Percentiles rank a stretch among this genome's conserved stretches.
Evolutionary conservation across 805 yeast species (phyloP).

Genomic region (Candida methanosorbosa): DNA sequence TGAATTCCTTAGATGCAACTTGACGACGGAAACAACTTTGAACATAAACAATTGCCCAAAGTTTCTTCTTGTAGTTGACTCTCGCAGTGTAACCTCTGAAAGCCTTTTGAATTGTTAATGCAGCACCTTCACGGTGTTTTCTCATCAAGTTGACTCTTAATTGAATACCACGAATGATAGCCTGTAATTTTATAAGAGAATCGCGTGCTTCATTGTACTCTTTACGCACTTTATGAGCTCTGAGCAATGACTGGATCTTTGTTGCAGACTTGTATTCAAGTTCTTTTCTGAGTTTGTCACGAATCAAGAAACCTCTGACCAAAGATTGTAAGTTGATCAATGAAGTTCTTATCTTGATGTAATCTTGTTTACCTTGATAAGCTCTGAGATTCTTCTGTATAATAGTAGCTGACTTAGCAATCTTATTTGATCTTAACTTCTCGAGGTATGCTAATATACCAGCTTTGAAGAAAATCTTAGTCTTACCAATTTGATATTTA

Average conservation of each 20-base stretch:
- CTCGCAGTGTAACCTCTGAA: conserved; percentile 67
- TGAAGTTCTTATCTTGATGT: conserved; percentile 43
- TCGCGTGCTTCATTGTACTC: conserved; percentile 23
- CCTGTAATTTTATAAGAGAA: conserved; percentile 36
- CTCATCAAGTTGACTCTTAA: conserved; percentile 44
- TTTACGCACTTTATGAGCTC: conserved; percentile 45
- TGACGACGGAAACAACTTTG: conserved; percentile 76
- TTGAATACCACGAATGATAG: conserved; percentile 39
- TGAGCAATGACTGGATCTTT: conserved; percentile 56
- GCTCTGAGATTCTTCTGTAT: conserved; percentile 80
- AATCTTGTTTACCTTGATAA: conserved; percentile 52
- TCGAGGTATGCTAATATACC: conserved; percentile 93
- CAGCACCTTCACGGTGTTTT: conserved; percentile 52
- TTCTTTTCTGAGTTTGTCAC: conserved; percentile 47
- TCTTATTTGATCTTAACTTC: conserved; percentile 72
- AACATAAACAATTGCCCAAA: conserved; percentile 53
- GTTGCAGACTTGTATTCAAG: conserved; percentile 56
- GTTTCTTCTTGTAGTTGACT: conserved; percentile 33
- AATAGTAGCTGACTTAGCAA: conserved; percentile 67
- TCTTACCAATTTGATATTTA: conserved; percentile 84
- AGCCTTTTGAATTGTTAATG: conserved; percentile 61
- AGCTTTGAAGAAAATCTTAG: conserved; percentile 91
- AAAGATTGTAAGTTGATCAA: conserved; percentile 51
- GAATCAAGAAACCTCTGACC: conserved; percentile 52
- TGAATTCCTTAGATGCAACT: conserved; percentile 58